Evolutionary conservation across 2,329 filamentous ascomycete species (phyloP).

Genomic region (Blastomyces percursus): DNA sequence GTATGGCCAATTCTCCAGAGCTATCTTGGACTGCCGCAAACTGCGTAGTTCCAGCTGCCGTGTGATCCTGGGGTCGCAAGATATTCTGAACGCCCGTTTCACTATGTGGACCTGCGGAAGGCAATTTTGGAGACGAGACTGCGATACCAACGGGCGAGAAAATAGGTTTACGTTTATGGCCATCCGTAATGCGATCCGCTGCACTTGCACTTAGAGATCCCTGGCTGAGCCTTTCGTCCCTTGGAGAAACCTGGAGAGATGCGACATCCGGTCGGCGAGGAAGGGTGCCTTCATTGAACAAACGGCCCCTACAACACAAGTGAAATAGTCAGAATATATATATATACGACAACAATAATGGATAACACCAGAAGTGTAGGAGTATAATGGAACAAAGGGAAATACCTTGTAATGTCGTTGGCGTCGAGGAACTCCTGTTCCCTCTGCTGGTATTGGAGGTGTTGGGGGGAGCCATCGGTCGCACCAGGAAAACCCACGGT

Average conservation of each 20-base stretch:
- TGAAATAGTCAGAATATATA: background rate
- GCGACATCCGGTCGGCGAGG: constrained; percentile 29
- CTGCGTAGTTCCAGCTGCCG: background rate
- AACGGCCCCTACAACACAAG: constrained; percentile 38
- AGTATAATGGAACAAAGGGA: constrained; percentile 15
- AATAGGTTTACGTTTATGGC: background rate
- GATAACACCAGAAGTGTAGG: constrained; percentile 1
- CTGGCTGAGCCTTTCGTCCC: background rate
- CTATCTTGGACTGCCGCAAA: background rate
- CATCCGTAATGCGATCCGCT: background rate
- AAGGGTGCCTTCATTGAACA: constrained; percentile 46
- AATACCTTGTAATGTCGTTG: constrained; percentile 49
- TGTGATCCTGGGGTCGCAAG: background rate
- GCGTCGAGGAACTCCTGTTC: constrained; percentile 46
- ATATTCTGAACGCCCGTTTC: background rate
- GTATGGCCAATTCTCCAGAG: background rate
- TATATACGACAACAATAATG: background rate
- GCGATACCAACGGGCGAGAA: background rate
- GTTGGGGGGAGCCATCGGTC: constrained; percentile 46
- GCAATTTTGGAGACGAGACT: background rate
- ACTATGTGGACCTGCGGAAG: background rate
- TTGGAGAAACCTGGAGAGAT: background rate
- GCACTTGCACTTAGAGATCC: constrained; percentile 2
- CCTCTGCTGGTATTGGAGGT: constrained; percentile 40
- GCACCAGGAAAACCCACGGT: constrained; percentile 46